Conservation (phyloP, 1,139 yeast genomes). For the Pichia sp. region DNA sequence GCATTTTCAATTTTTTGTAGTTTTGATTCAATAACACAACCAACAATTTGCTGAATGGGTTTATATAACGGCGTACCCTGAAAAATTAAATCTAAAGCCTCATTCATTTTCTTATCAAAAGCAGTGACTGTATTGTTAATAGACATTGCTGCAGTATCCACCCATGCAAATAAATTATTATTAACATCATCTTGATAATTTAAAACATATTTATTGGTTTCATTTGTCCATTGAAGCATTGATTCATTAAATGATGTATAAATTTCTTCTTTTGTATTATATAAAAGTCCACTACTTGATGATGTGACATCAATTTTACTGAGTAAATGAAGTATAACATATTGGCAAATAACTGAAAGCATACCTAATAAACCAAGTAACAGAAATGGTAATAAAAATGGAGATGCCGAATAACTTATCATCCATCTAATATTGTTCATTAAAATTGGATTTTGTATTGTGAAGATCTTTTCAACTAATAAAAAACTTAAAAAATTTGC, state of each 20-base stretch:
- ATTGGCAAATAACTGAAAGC: slow-evolving; percentile 43
- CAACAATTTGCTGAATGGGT: slow-evolving; percentile 62
- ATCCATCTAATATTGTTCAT: slow-evolving; percentile 39
- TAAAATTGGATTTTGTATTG: slow-evolving; percentile 12
- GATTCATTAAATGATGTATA: slow-evolving; percentile 19
- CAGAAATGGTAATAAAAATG: slow-evolving; percentile 39
- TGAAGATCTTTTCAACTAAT: slow-evolving; percentile 10
- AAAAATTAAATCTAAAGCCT: slow-evolving; percentile 52
- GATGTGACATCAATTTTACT: slow-evolving; percentile 5
- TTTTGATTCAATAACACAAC: slow-evolving; percentile 76
- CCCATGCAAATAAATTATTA: slow-evolving; percentile 60
- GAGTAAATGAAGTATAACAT: slow-evolving; percentile 31
- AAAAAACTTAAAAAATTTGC: slow-evolving; percentile 19
- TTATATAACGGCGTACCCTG: slow-evolving; percentile 58
- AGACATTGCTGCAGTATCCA: slow-evolving; percentile 46
- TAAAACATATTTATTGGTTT: slow-evolving; percentile 44
- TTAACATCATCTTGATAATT: slow-evolving; percentile 47
- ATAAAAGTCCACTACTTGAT: slow-evolving; percentile 9
- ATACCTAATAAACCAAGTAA: slow-evolving; percentile 46
- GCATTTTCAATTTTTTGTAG: slow-evolving; percentile 61
- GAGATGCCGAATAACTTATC: slow-evolving; percentile 43
- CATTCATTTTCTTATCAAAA: slow-evolving; percentile 47
- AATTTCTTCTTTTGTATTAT: slow-evolving; percentile 15
- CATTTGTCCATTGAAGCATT: slow-evolving; percentile 40
- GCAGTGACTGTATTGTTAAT: slow-evolving; percentile 50